A percentile compares a stretch with the other conserved stretches of the same genome.
Evolutionary conservation across 2,329 filamentous ascomycete species (phyloP).

Genomic region (Pseudogymnoascus sp.): DNA sequence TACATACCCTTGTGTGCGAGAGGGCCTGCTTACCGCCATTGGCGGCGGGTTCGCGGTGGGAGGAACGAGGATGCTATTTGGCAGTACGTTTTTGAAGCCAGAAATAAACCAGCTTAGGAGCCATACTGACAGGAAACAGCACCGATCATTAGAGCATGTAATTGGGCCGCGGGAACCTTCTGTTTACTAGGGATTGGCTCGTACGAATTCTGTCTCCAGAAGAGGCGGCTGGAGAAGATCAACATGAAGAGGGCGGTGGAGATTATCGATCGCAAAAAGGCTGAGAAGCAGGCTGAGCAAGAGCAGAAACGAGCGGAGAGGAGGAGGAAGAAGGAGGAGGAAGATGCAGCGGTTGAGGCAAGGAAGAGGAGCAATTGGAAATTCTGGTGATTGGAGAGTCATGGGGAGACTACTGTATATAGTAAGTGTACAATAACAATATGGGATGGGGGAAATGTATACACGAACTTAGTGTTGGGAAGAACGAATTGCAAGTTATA

Average conservation of each 20-base stretch:
- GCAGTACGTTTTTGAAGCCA: slow-evolving; percentile 47
- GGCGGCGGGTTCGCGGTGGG: slow-evolving; percentile 70
- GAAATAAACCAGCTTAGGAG: neutral
- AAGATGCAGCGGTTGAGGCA: slow-evolving; percentile 27
- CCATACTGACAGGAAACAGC: slow-evolving; percentile 33
- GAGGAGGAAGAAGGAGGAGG: slow-evolving; percentile 37
- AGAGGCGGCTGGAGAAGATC: slow-evolving; percentile 64
- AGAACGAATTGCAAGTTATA: neutral
- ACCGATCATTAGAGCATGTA: slow-evolving; percentile 60
- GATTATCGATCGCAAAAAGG: slow-evolving; percentile 67
- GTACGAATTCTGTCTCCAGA: slow-evolving; percentile 79
- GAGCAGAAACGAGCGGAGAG: slow-evolving; percentile 34
- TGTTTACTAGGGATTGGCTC: slow-evolving; percentile 60
- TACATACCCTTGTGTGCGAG: slow-evolving; percentile 74
- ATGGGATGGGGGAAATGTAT: neutral
- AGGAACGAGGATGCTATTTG: slow-evolving; percentile 63
- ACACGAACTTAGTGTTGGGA: neutral
- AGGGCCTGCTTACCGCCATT: slow-evolving; percentile 78
- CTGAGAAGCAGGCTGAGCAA: slow-evolving; percentile 48
- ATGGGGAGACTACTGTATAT: neutral
- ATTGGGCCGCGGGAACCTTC: slow-evolving; percentile 80
- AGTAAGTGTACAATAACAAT: slow-evolving; percentile 10
- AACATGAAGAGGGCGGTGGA: slow-evolving; percentile 83
- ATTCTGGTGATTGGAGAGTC: slow-evolving; percentile 4
- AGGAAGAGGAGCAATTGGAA: slow-evolving; percentile 8